Conservation (phyloP, 1,284 basidiomycete species). For the Chiua sp. region DNA sequence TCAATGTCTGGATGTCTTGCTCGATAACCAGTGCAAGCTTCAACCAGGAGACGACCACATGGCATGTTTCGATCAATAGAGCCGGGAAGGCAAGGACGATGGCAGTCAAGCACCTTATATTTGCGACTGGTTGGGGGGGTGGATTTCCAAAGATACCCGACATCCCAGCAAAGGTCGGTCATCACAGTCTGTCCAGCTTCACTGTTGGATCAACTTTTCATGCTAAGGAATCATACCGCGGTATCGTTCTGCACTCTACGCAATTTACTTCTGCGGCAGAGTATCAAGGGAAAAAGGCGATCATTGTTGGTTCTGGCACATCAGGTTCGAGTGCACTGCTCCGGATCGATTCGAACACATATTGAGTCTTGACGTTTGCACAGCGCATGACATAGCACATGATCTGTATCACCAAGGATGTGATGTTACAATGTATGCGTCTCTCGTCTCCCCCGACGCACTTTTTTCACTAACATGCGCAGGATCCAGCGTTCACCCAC, state of each 20-base stretch:
- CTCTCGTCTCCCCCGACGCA: neutral
- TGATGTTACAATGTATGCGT: conserved; percentile 31
- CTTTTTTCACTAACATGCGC: neutral
- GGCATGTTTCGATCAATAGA: conserved; percentile 39
- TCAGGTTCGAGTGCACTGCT: conserved; percentile 29
- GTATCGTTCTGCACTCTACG: conserved; percentile 43
- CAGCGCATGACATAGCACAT: conserved; percentile 36
- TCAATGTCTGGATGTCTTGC: conserved; percentile 59
- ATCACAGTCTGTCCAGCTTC: neutral
- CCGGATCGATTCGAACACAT: neutral
- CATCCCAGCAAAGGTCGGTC: conserved; percentile 27
- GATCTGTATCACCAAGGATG: conserved; percentile 23
- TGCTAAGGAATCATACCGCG: conserved; percentile 25
- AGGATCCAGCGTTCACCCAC: conserved; percentile 37
- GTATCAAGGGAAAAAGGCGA: conserved; percentile 31
- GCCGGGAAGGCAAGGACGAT: conserved; percentile 31
- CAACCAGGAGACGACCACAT: conserved; percentile 35
- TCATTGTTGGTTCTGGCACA: conserved; percentile 31
- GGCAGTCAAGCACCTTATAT: conserved; percentile 40
- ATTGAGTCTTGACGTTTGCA: neutral
- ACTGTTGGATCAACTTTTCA: neutral
- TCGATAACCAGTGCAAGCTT: conserved; percentile 43
- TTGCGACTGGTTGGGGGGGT: conserved; percentile 45
- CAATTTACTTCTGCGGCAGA: conserved; percentile 36
- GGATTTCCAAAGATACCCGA: conserved; percentile 43